Base-by-base conservation (phyloP, 83 land plant species). In the Diphasiastrum complanatum region DNA sequence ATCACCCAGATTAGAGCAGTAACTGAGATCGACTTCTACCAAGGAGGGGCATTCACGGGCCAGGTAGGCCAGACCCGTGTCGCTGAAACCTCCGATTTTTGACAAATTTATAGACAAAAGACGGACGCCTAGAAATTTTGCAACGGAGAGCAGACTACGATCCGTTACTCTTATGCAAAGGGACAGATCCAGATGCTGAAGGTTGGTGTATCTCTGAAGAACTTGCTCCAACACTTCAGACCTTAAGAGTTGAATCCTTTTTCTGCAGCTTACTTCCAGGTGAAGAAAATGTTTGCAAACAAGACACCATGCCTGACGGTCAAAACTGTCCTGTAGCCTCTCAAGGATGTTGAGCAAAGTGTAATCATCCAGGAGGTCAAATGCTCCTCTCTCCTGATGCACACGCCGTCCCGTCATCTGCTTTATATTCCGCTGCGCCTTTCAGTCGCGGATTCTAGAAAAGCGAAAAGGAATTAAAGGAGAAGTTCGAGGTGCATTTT, bases 251-350 rank as follows among this genome's bases (percentile, higher is more conserved):
- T 60, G 60, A 24, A 91, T 66, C 47, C 45, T 38, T 26, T 54
- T 72, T 25, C 93, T 71, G 68, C 76, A 85, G 20, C 48, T 69
- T 16, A 90, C 78, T 51, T 87, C 89, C 63, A 73, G 29, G 32
- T 60, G 24, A 66, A 63, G 52, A 71, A 91, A 80, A 16, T 74
- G 60, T 30, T 77, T 76, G 78, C 79, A 87, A 52, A 66, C 81
- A n/a, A 79, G 52, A 41, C 87, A 70, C 76, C 87, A 80, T 1
- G 97, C 74, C 33, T 84, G 83, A 48, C 67, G 66, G 69, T 83
- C 92, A 1, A 83, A 66, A 10, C 49, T 35, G 46, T 67, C 69
- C 22, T 68, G 45, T 30, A 87, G 78, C 26, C 26, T 61, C 57
- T 85, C 95, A 27, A 91, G 73, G 55, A 91, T 79, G 27, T 48